These are phyloP conservation scores for Hordeum pubiflorum DNA, from an alignment of 202 grass and related monocot genomes.

Conservation along the genomic window DNA sequence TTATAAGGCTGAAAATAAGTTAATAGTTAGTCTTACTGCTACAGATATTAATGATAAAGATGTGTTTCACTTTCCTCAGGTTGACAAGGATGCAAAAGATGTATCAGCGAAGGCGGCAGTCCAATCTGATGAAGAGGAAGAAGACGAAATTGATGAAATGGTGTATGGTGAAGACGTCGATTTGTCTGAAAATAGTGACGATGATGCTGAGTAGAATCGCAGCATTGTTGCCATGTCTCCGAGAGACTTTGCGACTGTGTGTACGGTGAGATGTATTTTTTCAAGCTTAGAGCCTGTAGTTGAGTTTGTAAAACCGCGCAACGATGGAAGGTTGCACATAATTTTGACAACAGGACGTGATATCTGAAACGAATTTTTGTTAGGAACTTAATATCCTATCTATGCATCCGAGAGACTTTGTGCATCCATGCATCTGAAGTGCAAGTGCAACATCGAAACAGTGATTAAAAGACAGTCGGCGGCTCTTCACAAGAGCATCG, in stretches of 20 bases:
- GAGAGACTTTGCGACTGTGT: no score
- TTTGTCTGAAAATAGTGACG: slow-evolving; percentile 36
- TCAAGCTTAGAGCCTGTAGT: not conserved
- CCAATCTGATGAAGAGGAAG: slow-evolving; percentile 37
- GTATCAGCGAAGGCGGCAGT: slow-evolving; percentile 12
- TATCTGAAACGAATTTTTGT: not conserved
- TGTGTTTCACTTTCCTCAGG: slow-evolving; percentile 30
- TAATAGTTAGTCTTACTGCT: not conserved
- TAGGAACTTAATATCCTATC: not conserved
- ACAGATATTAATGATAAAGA: not conserved
- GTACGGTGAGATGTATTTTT: not conserved
- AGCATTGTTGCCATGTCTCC: not conserved
- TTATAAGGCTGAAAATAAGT: not conserved
- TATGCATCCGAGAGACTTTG: not conserved
- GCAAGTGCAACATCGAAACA: not conserved
- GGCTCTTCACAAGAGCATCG: no score
- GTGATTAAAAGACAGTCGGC: no score
- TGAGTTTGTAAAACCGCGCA: slow-evolving; percentile 16
- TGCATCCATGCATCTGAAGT: not conserved
- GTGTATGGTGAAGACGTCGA: slow-evolving; percentile 70
- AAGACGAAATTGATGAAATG: slow-evolving; percentile 67
- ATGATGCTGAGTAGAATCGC: slow-evolving; percentile 32
- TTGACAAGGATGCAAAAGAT: slow-evolving; percentile 35
- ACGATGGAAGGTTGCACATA: slow-evolving; percentile 15
- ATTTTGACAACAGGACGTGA: slow-evolving; percentile 19